These are phyloP conservation scores for Phytophthora tubulina DNA, from an alignment of 352 stramenopile species.

Conservation along the genomic window DNA sequence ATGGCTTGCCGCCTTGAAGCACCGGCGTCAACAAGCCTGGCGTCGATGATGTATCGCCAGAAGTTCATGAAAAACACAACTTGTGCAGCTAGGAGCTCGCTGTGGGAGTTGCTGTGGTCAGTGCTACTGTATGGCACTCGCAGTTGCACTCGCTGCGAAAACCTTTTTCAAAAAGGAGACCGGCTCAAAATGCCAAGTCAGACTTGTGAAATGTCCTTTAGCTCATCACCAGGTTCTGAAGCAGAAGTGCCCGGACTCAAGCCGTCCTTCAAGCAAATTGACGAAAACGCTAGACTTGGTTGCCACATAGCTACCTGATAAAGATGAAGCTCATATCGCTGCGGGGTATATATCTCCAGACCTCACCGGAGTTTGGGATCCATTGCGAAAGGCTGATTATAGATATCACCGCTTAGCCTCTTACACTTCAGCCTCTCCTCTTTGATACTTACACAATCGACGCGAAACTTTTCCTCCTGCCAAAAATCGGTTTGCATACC, in stretches of 20 bases:
- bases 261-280: neutral
- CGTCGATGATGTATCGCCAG: neutral
- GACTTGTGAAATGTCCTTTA: slow-evolving; percentile 11
- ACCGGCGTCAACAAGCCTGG: slow-evolving; percentile 1
- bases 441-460: slow-evolving; percentile 27
- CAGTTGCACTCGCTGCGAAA: no score
- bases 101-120: slow-evolving; percentile 1
- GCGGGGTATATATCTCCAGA: no score
- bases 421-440: slow-evolving; percentile 9
- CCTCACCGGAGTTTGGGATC: neutral
- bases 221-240: slow-evolving; percentile 21
- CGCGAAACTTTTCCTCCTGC: slow-evolving; percentile 1
- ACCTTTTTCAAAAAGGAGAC: neutral
- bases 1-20: slow-evolving; percentile 8
- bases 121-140: neutral
- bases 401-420: slow-evolving; percentile 24
- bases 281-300: neutral
- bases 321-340: no score
- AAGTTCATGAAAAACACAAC: neutral
- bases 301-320: no score
- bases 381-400: slow-evolving; percentile 28
- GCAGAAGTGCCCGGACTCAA: slow-evolving; percentile 20
- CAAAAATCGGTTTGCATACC: slow-evolving; percentile 23
- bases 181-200: slow-evolving; percentile 7
- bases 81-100: no score